These are phyloP conservation scores for Tetracentron sinense DNA, from an alignment of 164 flowering plant genomes.

Conservation along the genomic window DNA sequence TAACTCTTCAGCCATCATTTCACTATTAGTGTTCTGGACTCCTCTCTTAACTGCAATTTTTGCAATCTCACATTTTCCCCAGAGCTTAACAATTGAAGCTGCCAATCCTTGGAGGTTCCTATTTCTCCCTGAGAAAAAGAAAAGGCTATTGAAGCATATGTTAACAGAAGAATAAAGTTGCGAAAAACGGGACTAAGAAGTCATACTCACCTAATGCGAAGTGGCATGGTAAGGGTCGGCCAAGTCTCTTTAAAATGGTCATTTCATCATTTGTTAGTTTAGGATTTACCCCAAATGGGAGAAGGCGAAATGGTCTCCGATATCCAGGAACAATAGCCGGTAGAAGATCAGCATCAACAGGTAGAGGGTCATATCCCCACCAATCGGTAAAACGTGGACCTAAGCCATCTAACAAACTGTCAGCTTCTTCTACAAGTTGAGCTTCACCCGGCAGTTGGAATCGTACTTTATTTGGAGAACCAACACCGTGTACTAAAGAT, in stretches of 20 bases:
- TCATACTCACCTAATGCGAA: conserved; percentile 74
- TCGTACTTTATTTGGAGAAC: conserved; percentile 65
- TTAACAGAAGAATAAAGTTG: neutral
- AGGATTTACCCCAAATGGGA: conserved; percentile 82
- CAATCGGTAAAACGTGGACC: conserved; percentile 95
- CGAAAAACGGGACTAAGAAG: neutral
- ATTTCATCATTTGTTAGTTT: conserved; percentile 86
- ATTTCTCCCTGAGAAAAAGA: conserved; percentile 64
- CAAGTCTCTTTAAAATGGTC: conserved; percentile 83
- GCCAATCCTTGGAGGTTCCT: conserved; percentile 91
- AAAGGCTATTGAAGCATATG: neutral
- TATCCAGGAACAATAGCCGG: conserved; percentile 79
- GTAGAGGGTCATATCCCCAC: conserved; percentile 97
- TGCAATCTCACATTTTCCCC: conserved; percentile 96
- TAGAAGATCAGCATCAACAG: conserved; percentile 94
- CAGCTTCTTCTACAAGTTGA: conserved; percentile 73
- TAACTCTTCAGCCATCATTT: conserved; percentile 89
- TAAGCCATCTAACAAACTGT: conserved; percentile 72
- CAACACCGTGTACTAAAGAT: conserved; percentile 66
- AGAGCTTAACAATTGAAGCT: conserved; percentile 76
- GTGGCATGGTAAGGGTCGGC: conserved; percentile 79
- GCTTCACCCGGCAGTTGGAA: conserved; percentile 82
- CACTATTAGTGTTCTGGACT: conserved; percentile 80
- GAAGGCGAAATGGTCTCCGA: conserved; percentile 87
- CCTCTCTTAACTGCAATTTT: conserved; percentile 96